Evolutionary conservation across 2,329 filamentous ascomycete species (phyloP), one percentile per base, ranked within the genome.

Genomic region (Amauroascus niger): DNA sequence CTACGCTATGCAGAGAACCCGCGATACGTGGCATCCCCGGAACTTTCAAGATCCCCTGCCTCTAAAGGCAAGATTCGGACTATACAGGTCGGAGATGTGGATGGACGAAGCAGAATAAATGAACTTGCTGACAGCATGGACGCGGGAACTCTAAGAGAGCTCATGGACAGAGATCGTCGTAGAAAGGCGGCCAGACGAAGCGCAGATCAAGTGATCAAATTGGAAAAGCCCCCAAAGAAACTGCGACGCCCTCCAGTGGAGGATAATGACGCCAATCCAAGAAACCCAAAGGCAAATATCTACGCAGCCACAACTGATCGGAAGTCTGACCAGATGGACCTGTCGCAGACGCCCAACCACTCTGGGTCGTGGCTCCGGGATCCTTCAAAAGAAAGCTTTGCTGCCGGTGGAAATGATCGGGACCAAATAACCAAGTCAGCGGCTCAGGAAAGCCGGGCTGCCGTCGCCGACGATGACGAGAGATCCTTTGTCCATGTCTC

Each of bases 131-230:
- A 97, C 65, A 85, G 87, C 55, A 76, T 98, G 52, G 88, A 88
- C 69, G 86, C 93, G 2, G 81, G 85, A 50, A 90, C 88, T 61
- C 69, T 98, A 37, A 80, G 91, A 55, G 87, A 95, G 65, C 76
- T 97, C 28, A 85, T 98, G 80, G 93, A 98, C 62, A 78, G 93
- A 56, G 93, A 98, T 60, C 81, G 90, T 62, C 80, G 93, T 54
- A 65, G 66, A 54, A 65, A 66, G 55, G 75, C 76, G 47, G 78
- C 82, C 11, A 54, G 44, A 26, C 40, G 41, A 39, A 45, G 20
- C 20, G 41, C 28, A n/a, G 32, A 22, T 9, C 55, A 48, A 32
- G 30, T 18, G 24, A 14, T 47, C 22, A 50, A 49, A 47, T 11
- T 32, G 48, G 78, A 79, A 22, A 70, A 72, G 35, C 73, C 24